Base-by-base conservation (phyloP, 805 yeast species). In the Candida gorgasii region DNA sequence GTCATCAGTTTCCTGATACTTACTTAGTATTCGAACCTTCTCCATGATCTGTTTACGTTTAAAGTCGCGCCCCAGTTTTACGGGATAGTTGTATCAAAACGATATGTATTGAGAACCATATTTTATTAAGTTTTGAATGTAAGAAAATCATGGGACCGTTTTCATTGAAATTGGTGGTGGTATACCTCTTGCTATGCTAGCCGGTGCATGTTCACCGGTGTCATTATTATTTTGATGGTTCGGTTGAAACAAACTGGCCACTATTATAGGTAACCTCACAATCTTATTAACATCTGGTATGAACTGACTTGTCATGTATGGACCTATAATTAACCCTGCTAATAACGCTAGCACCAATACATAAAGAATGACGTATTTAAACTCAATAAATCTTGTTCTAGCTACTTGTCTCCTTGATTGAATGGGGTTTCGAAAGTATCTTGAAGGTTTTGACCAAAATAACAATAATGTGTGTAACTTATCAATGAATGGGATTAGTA, bases 171-270 rank as follows among this genome's bases (percentile, higher is more conserved):
- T 28, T 3, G 31, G 9, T 20, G 40, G 49, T 3, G 64, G 63
- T 20, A 69, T 67, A 0, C 67, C 64, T 5, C 69, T 62, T 12
- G 65, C 49, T 12, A 80, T 66, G 8, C 65, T 60, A 1, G 60
- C 40, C 0, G 86, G 84, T 0, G 84, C 85, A 17, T 43, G 39
- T 0, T 54, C 65, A 0, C 88, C 89, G 0, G 89, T 83, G 54
- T 84, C 89, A 52, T 84, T 82, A 49, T 82, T 80, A 34, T 75
- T 67, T 53, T 82, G 86, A 29, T 62, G 54, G 28, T 65, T 73
- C 1, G 89, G 89, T 55, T 84, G 89, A 6, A 82, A 55, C 29
- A 80, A 51, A 2, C 46, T 50, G 2, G 35, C 38, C 3, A 48
- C 39, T 8, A 36, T 52, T 42, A 14, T 58, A 53, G 46, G 58